Evolutionary conservation across 2,329 filamentous ascomycete genomes (phyloP).

Genomic region (Verticillium dahliae): DNA sequence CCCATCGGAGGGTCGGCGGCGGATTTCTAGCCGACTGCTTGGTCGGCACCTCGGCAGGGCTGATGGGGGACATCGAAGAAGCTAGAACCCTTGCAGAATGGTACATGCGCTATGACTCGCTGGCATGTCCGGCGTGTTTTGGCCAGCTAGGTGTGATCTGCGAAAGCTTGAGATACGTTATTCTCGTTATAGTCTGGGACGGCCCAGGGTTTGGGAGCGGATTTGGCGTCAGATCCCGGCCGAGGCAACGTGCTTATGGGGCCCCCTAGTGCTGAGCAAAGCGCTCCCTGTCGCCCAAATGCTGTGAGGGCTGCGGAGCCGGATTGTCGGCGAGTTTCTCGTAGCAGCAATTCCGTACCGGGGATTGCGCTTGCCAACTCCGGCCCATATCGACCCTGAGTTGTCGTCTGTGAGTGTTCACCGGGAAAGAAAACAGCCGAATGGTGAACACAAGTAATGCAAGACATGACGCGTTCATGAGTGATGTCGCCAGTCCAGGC

Average conservation of each 20-base stretch:
- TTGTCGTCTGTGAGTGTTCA: neutral
- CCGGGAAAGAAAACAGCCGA: neutral
- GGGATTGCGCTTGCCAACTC: neutral
- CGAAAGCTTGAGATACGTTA: neutral
- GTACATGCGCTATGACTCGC: neutral
- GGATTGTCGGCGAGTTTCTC: neutral
- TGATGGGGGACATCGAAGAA: neutral
- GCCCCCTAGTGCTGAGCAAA: neutral
- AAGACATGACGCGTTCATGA: neutral
- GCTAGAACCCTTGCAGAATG: neutral
- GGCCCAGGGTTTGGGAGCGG: neutral
- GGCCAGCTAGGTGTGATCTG: neutral
- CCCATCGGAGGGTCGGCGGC: neutral
- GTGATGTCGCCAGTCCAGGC: neutral
- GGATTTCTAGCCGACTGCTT: too few species aligned
- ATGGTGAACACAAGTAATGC: neutral
- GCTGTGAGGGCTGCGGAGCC: neutral
- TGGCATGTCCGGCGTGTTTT: neutral
- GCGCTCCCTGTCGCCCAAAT: neutral
- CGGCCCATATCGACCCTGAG: neutral
- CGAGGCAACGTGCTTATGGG: neutral
- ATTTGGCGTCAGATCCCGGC: neutral
- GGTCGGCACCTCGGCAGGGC: slow-evolving; percentile 1
- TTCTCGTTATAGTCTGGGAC: neutral
- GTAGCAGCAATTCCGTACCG: neutral